A percentile compares a stretch with the other conserved stretches of the same genome.
phyloP scores from a whole-genome alignment of 805 yeast genomes.

The Candida ortonii region DNA sequence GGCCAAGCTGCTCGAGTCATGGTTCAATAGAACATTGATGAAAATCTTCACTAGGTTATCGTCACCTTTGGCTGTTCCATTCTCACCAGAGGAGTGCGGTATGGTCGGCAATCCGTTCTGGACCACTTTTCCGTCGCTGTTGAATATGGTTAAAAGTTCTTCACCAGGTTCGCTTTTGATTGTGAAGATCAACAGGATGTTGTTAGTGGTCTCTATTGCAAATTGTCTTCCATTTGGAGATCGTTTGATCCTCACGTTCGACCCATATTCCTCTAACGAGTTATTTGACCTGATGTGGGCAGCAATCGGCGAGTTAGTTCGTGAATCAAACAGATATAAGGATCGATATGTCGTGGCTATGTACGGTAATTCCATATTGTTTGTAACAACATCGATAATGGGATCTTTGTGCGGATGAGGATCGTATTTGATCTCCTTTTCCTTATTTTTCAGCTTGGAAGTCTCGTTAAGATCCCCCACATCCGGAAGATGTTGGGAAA shows the following conservation, averaged over 20 bases:
- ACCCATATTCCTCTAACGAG: slow-evolving; percentile 47
- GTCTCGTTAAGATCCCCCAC: slow-evolving; percentile 18
- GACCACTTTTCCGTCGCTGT: slow-evolving; percentile 28
- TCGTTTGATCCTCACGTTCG: slow-evolving; percentile 38
- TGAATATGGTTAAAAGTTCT: slow-evolving; percentile 32
- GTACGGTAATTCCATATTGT: slow-evolving; percentile 25
- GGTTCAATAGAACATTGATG: slow-evolving; percentile 26
- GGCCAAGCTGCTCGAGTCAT: slow-evolving; percentile 26
- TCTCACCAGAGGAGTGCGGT: slow-evolving; percentile 10
- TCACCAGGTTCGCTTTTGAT: slow-evolving; percentile 29
- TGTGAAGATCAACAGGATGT: slow-evolving; percentile 44
- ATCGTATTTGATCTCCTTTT: slow-evolving; percentile 13
- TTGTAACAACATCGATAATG: slow-evolving; percentile 31
- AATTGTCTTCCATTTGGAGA: slow-evolving; percentile 37
- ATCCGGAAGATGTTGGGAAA: slow-evolving; percentile 27
- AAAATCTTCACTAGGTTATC: slow-evolving; percentile 25
- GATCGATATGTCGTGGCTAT: slow-evolving; percentile 36
- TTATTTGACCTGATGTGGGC: slow-evolving; percentile 43
- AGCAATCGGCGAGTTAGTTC: slow-evolving; percentile 46
- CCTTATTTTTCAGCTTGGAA: slow-evolving; percentile 9
- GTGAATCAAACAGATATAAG: slow-evolving; percentile 38
- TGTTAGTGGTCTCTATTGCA: slow-evolving; percentile 39
- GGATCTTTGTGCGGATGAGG: slow-evolving; percentile 32
- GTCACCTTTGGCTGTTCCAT: slow-evolving; percentile 8
- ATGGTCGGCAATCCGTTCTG: slow-evolving; percentile 35